A percentile compares a stretch with the other conserved stretches of the same genome.
phyloP scores from a whole-genome alignment of 352 stramenopile genomes.

The Phytopythium helicoides region DNA sequence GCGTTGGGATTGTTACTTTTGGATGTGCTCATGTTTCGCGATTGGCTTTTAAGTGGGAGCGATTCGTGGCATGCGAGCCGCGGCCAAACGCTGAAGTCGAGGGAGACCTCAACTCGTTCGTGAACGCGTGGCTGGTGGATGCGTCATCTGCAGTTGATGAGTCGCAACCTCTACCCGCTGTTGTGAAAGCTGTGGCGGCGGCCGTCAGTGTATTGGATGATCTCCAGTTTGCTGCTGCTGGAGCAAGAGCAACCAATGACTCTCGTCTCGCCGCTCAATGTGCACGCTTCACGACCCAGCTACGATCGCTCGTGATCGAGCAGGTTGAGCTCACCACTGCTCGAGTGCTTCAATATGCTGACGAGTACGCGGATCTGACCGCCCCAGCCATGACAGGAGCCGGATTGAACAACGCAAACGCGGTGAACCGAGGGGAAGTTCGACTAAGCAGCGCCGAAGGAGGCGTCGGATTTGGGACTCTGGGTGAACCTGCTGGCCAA shows the following conservation, averaged over 20 bases:
- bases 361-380: constrained; percentile 66
- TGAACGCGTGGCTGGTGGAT: constrained; percentile 76
- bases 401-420: constrained; percentile 12
- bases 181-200: constrained; percentile 47
- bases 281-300: constrained; percentile 37
- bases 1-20: neutral
- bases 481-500: constrained; percentile 79
- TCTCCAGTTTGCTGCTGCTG: constrained; percentile 47
- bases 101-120: constrained; percentile 79
- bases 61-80: constrained; percentile 69
- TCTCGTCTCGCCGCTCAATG: constrained; percentile 35
- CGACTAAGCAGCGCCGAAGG: constrained; percentile 51
- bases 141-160: constrained; percentile 41
- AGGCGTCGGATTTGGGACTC: constrained; percentile 53
- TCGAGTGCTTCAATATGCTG: constrained; percentile 68
- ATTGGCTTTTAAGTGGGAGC: constrained; percentile 52
- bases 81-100: constrained; percentile 66
- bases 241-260: constrained; percentile 59
- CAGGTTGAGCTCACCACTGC: constrained; percentile 66
- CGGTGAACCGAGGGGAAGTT: constrained; percentile 47
- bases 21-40: neutral
- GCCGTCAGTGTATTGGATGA: constrained; percentile 65
- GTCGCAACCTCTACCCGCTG: constrained; percentile 10
- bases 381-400: constrained; percentile 7
- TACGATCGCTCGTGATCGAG: constrained; percentile 54